Percentiles rank a stretch among this genome's conserved stretches.
phyloP scores from a whole-genome alignment of 306 rosid species.

The Albizia julibrissin region DNA sequence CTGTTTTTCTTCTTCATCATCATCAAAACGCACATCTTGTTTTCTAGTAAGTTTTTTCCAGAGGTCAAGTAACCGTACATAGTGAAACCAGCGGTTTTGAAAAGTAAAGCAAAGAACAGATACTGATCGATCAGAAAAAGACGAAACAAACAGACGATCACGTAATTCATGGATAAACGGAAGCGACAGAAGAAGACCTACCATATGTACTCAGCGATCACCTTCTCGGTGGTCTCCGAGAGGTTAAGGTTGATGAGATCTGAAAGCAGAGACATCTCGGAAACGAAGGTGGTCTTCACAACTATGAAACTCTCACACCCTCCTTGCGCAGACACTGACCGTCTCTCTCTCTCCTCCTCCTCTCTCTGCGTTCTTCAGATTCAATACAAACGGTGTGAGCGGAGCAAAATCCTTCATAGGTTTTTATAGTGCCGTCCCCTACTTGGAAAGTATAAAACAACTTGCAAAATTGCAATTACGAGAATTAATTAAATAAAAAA shows the following conservation, averaged over 20 bases:
- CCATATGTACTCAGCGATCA: slow-evolving; percentile 92
- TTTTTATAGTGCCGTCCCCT: slow-evolving; percentile 25
- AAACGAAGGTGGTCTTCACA: not conserved
- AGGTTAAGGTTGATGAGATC: slow-evolving; percentile 78
- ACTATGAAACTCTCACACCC: not conserved
- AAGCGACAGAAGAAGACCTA: slow-evolving; percentile 1
- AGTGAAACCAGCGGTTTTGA: not conserved
- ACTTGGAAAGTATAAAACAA: not conserved
- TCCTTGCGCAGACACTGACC: not conserved
- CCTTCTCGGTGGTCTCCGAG: slow-evolving; percentile 58
- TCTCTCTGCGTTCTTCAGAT: not conserved
- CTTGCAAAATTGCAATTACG: not conserved
- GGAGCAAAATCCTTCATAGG: not conserved
- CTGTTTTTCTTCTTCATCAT: not conserved
- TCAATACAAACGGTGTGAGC: not conserved
- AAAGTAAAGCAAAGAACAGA: not conserved
- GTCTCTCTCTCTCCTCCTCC: not conserved
- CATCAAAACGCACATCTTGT: not conserved
- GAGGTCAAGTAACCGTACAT: not conserved
- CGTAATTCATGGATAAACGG: not conserved
- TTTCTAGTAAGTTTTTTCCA: not conserved
- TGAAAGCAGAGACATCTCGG: slow-evolving; percentile 34
- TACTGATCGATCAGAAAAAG: not conserved
- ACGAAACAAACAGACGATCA: not conserved
- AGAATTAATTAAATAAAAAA: not conserved